Conservation (phyloP, 2,329 filamentous ascomycete species). For the Cladosporium sp. region DNA sequence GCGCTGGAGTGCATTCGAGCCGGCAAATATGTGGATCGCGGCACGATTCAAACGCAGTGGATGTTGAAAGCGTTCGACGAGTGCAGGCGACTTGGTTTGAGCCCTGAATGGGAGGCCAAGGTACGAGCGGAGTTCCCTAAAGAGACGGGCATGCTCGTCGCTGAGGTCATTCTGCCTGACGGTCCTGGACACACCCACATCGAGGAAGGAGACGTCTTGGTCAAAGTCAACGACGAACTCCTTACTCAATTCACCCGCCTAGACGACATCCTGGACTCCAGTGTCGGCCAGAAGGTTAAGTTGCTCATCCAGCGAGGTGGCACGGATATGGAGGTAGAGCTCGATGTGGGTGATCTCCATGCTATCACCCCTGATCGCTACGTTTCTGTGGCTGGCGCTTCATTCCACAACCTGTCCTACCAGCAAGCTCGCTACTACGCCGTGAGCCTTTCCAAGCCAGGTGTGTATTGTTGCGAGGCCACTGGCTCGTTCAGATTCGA, state of each 20-base stretch:
- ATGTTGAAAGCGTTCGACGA: slow-evolving; percentile 97
- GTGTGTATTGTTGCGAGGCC: slow-evolving; percentile 92
- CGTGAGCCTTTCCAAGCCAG: slow-evolving; percentile 70
- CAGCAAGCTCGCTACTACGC: slow-evolving; percentile 96
- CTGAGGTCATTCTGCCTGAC: slow-evolving; percentile 88
- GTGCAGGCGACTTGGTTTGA: slow-evolving; percentile 82
- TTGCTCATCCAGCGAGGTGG: slow-evolving; percentile 86
- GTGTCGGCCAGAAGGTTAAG: slow-evolving; percentile 72
- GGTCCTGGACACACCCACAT: slow-evolving; percentile 84
- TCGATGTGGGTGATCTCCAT: slow-evolving; percentile 85
- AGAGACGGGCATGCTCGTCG: slow-evolving; percentile 95
- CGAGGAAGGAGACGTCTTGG: slow-evolving; percentile 87
- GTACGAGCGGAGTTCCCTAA: slow-evolving; percentile 80
- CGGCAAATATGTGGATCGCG: slow-evolving; percentile 71
- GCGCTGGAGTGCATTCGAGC: slow-evolving; percentile 82
- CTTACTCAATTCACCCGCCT: slow-evolving; percentile 89
- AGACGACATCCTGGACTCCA: slow-evolving; percentile 87
- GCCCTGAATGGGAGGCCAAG: slow-evolving; percentile 78
- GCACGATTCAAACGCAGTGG: slow-evolving; percentile 98
- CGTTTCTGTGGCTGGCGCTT: slow-evolving; percentile 86
- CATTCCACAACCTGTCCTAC: slow-evolving; percentile 95
- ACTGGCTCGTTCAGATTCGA: slow-evolving; percentile 94
- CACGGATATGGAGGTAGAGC: slow-evolving; percentile 77
- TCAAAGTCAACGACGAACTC: slow-evolving; percentile 90
- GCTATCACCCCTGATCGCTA: slow-evolving; percentile 94